A percentile compares a stretch with the other conserved stretches of the same genome.
phyloP scores from a whole-genome alignment of 2,329 filamentous ascomycete genomes.

The Diaporthe caulivora region DNA sequence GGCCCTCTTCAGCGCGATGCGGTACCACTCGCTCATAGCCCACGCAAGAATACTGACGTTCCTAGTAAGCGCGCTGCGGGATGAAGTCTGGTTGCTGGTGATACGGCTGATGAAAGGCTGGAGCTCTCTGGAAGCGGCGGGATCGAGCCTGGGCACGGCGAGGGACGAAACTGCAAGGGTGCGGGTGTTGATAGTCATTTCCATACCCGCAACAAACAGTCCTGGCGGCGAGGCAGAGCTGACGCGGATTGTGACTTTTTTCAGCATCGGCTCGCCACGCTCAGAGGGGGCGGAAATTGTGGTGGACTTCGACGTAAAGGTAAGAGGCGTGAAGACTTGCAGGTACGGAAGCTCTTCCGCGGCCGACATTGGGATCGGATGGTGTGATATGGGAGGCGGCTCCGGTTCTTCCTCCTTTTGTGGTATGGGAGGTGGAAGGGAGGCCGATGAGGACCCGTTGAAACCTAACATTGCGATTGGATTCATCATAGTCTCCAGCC shows the following conservation, averaged over 20 bases:
- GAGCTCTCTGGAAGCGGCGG: constrained; percentile 70
- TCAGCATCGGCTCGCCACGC: constrained; percentile 53
- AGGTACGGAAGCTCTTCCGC: constrained; percentile 77
- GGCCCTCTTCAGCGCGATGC: constrained; percentile 70
- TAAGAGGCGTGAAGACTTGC: constrained; percentile 77
- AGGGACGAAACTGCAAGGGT: constrained; percentile 65
- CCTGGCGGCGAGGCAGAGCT: constrained; percentile 59
- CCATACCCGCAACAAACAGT: constrained; percentile 69
- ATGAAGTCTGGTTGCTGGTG: constrained; percentile 43
- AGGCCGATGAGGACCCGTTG: constrained; percentile 38
- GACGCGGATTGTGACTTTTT: constrained; percentile 69
- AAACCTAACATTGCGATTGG: constrained; percentile 67
- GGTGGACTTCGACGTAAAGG: constrained; percentile 67
- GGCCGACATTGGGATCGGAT: constrained; percentile 72
- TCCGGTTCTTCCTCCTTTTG: constrained; percentile 50
- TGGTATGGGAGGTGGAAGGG: constrained; percentile 30
- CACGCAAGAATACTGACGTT: constrained; percentile 73
- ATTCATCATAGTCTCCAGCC: constrained; percentile 63
- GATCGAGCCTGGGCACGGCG: constrained; percentile 66
- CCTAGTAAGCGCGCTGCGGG: constrained; percentile 58
- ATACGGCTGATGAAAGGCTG: constrained; percentile 63
- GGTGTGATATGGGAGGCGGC: constrained; percentile 69
- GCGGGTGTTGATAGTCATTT: constrained; percentile 69
- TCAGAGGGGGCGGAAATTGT: constrained; percentile 54
- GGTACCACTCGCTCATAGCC: constrained; percentile 78